A percentile compares a stretch with the other conserved stretches of the same genome.
Conservation (phyloP, 2,329 filamentous ascomycete species). For the Calonectria crousiana region DNA sequence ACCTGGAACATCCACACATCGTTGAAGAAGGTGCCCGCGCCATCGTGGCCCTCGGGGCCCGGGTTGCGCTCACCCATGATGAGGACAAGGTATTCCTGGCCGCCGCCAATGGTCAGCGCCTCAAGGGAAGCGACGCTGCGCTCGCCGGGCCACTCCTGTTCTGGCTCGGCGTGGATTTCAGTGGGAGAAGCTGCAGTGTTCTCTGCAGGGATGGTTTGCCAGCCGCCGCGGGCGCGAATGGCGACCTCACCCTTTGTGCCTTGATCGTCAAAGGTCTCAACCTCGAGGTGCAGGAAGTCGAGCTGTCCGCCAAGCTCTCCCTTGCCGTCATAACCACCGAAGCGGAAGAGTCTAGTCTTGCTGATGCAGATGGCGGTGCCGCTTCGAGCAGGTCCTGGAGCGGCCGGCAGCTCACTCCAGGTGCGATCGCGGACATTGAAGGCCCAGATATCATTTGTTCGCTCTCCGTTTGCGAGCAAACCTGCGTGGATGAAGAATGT, state of each 20-base stretch:
- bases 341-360: constrained; percentile 77
- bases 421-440: constrained; percentile 74
- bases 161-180: constrained; percentile 50
- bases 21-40: constrained; percentile 65
- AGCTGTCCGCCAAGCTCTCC: constrained; percentile 77
- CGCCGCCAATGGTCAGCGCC: constrained; percentile 68
- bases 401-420: constrained; percentile 77
- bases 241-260: constrained; percentile 62
- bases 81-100: constrained; percentile 73
- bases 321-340: constrained; percentile 83
- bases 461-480: constrained; percentile 71
- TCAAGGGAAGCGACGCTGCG: constrained; percentile 68
- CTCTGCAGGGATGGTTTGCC: constrained; percentile 64
- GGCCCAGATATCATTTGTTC: constrained; percentile 79
- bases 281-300: constrained; percentile 72
- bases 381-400: constrained; percentile 75
- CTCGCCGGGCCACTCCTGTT: constrained; percentile 62
- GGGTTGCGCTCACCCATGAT: constrained; percentile 69
- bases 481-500: constrained; percentile 84
- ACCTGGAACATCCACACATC: constrained; percentile 76
- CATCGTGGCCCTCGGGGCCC: constrained; percentile 61
- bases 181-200: constrained; percentile 48
- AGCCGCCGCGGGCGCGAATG: constrained; percentile 63
- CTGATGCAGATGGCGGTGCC: constrained; percentile 76
- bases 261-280: constrained; percentile 68